Base-by-base conservation (phyloP, 495 filamentous ascomycete species). In the Aspergillus sparsus region DNA sequence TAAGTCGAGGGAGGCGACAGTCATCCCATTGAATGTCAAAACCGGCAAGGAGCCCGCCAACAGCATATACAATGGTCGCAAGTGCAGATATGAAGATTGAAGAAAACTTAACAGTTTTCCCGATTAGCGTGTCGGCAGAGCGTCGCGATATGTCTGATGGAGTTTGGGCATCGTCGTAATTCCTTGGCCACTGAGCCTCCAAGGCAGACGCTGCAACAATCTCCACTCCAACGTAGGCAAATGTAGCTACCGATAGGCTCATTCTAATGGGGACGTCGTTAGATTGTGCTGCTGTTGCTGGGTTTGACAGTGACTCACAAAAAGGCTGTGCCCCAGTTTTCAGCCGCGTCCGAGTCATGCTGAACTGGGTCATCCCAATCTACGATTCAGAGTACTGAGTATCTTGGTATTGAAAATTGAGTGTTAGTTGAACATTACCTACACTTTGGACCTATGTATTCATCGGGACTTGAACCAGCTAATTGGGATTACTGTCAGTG, bases 181-280 rank as follows among this genome's bases (percentile, higher is more conserved):
- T 8, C 12, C 39, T 11, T 42, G 9, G 39, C 39, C 39, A 9
- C 11, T 15, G 39, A 4, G 39, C 39, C 35, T 54, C 35, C 0
- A 42, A 18, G 16, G 35, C 52, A 5, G 35, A 54, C 18, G 52
- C 52, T 0, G 52, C 35, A 0, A 54, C 34, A 12, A 54, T 42
- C n/a, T 54, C 52, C 5, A 54, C 52, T 27, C 52, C 35, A 4
- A 54, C 36, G 15, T 54, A 54, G 7, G 52, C 35, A 27, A 41
- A 54, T 1, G 36, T 54, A 16, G 52, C 35, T 2, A 54, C 10
- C 0, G 52, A 54, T 18, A 42, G 16, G 21, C 35, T 41, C 52
- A 54, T 54, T 4, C 52, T 54, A 12, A 27, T 27, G 21, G 21
- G 21, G 1, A 3, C 3, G 21, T 3, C 21, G 21, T 27, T 27